These are phyloP conservation scores for Athelia sp. DNA, from an alignment of 1,284 basidiomycete species.

Conservation along the genomic window DNA sequence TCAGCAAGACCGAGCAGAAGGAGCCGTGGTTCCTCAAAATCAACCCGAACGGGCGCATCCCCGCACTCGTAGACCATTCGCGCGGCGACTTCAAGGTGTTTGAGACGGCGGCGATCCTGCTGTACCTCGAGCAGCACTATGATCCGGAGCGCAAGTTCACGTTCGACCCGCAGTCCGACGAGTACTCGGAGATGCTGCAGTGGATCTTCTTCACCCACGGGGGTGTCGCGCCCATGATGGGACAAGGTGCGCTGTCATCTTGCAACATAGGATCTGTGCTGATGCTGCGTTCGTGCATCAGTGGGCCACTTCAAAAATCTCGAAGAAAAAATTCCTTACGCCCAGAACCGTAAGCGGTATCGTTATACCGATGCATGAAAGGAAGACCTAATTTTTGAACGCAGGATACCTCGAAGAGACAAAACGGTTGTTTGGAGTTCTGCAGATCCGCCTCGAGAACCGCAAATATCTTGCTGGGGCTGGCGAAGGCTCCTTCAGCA, in stretches of 20 bases:
- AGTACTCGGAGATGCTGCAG: constrained; percentile 36
- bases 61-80: constrained; percentile 43
- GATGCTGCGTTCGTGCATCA: constrained; percentile 5
- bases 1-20: constrained; percentile 20
- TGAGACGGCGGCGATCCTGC: constrained; percentile 54
- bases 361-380: neutral
- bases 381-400: neutral
- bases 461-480: constrained; percentile 47
- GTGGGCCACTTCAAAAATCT: constrained; percentile 30
- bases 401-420: constrained; percentile 47
- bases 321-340: constrained; percentile 36
- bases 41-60: constrained; percentile 63
- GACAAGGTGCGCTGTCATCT: constrained; percentile 27
- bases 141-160: constrained; percentile 47
- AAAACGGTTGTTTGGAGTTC: constrained; percentile 44
- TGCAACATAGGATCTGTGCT: neutral
- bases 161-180: constrained; percentile 34
- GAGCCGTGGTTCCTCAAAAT: constrained; percentile 45
- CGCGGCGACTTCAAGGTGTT: constrained; percentile 45
- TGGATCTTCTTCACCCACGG: constrained; percentile 20
- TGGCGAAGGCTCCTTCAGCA: constrained; percentile 39
- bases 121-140: constrained; percentile 53
- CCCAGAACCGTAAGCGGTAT: constrained; percentile 26
- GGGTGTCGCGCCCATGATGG: constrained; percentile 41
- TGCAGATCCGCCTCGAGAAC: constrained; percentile 41